These are phyloP conservation scores for Paecilomyces dactylethromorphus DNA, from an alignment of 2,329 filamentous ascomycete species.

Conservation along the genomic window DNA sequence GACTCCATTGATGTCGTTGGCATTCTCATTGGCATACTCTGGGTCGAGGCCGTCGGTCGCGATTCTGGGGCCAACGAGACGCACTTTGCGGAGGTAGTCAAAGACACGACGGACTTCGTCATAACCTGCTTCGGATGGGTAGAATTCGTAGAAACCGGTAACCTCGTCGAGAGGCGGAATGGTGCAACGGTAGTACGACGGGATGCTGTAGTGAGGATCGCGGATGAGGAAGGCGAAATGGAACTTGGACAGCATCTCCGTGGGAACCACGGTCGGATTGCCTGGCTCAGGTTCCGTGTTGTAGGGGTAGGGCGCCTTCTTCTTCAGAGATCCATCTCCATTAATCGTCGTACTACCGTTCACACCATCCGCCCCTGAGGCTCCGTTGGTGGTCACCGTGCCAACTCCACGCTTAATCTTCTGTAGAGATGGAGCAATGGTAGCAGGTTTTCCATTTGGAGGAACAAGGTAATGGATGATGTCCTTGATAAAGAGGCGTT, in stretches of 20 bases:
- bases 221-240: slow-evolving; percentile 97
- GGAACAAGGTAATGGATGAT: slow-evolving; percentile 90
- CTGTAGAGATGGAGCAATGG: slow-evolving; percentile 70
- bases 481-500: slow-evolving; percentile 96
- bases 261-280: slow-evolving; percentile 82
- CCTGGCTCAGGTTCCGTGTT: slow-evolving; percentile 53
- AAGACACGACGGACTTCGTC: slow-evolving; percentile 79
- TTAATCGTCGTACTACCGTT: slow-evolving; percentile 12
- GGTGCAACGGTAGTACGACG: slow-evolving; percentile 91
- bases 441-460: slow-evolving; percentile 60
- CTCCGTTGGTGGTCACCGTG: slow-evolving; percentile 27
- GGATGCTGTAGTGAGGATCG: slow-evolving; percentile 84
- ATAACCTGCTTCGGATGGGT: slow-evolving; percentile 85
- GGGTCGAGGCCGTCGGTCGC: slow-evolving; percentile 37
- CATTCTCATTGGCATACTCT: slow-evolving; percentile 22
- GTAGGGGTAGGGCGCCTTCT: slow-evolving; percentile 51
- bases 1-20: slow-evolving; percentile 15
- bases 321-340: slow-evolving; percentile 14
- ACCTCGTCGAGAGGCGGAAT: slow-evolving; percentile 74
- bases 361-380: slow-evolving; percentile 13
- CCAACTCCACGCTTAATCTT: slow-evolving; percentile 55
- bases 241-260: slow-evolving; percentile 67
- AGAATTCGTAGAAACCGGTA: slow-evolving; percentile 82
- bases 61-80: slow-evolving; percentile 63
- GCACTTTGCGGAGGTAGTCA: slow-evolving; percentile 67